Evolutionary conservation across 2,329 filamentous ascomycete species (phyloP), one percentile per base, ranked within the genome.

Genomic region (Ophiocordyceps camponoti-saundersi): DNA sequence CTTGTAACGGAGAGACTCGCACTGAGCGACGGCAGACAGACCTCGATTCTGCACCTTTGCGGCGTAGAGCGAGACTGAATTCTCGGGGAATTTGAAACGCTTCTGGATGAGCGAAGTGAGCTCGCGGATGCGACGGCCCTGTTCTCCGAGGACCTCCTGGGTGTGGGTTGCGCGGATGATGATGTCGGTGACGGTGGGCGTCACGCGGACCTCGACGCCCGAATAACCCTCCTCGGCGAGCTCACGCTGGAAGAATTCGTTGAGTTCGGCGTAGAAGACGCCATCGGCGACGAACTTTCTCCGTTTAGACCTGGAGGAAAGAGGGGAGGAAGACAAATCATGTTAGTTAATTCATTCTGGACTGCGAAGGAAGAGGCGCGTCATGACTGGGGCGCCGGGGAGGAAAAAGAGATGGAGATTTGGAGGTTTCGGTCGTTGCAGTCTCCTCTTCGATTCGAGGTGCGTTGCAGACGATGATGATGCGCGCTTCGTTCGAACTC

Each of bases 161-260:
- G 92, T 98, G 83, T 98, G 92, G 66, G 92, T 98, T 68, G 92
- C 92, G 72, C 92, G 92, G 80, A 98, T 94, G 81, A 98, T 96
- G 81, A 96, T 96, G 75, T 96, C 92, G 78, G 92, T 98, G 68
- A 98, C 92, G 70, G 92, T 98, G 60, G 92, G 92, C 62, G 92
- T 98, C 63, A 98, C 92, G 79, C 93, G 87, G 76, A 98, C 92
- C 79, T 98, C 93, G 70, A 98, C 92, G 70, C 92, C 92, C 49
- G 92, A 98, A 82, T 98, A 98, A 64, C 92, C 92, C 78, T 98
- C 93, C 82, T 98, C 92, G 68, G 92, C 92, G 69, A 98, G 80
- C 77, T 98, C 92, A 72, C 92, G 90, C 82, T 96, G 92, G 87
- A 98, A 98, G 85, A 98, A 98, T 79, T 98, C 92, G 84, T 98